Base-by-base conservation (phyloP, 164 flowering plant species). In the Sextonia rubra region DNA sequence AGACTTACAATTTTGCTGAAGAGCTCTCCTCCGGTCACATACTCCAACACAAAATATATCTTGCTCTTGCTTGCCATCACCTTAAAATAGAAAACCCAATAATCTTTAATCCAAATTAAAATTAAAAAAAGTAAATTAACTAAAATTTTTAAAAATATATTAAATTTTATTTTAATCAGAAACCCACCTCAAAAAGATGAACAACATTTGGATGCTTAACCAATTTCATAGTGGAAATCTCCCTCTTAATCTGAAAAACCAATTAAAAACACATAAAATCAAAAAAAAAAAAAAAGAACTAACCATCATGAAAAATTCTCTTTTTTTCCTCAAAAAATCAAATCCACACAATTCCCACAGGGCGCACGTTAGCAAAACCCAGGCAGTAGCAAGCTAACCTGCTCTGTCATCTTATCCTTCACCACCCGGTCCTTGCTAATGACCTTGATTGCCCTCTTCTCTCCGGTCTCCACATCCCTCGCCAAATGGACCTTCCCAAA, bases 11-110 rank as follows among this genome's bases (percentile, higher is more conserved):
- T 52, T 68, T 74, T 68, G 47, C 15, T 61, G 60, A 68, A 68
- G 26, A 74, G 71, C 47, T 74, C 71, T 60, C 76, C 76, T 8
- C 76, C 76, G 24, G 55, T 68, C 12, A 74, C 76, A 68, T 67
- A 74, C 60, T 74, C 71, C 60, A 74, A 37, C 23, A 68, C 76
- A 62, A 74, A 68, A 55, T 74, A 74, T 25, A 74, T 68, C 71
- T 73, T 73, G 8, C 49, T 73, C 66, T 73, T 73, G 70, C 70
- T 73, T 9, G 75, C 75, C 75, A 73, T 73, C 70, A 73, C 75
- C 75, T 24, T 17, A 24, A 63, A 47, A 24, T 17, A 17, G 14
- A 14, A 47, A 47, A 61, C 2, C 23, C 27, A 25, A 25, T 25
- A 22, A 61, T 9, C 11, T 12, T 25, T 61, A 24, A 24, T 61